Evolutionary conservation across 768 basidiomycete species (phyloP), one percentile per base, ranked within the genome.

Genomic region (Mycena leptocephala): DNA sequence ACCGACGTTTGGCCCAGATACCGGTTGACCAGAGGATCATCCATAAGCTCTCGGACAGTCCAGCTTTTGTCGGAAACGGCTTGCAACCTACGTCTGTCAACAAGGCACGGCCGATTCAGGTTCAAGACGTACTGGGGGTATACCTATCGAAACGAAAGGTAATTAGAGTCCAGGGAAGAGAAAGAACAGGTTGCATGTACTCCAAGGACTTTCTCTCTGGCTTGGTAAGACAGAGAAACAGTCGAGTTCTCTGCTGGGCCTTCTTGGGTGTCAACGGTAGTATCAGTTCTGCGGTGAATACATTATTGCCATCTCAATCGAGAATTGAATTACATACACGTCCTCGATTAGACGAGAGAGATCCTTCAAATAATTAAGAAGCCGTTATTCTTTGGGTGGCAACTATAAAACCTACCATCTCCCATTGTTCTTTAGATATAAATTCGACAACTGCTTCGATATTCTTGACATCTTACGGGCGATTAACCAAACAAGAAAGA

Each of bases 361-460:
- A 33, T 61, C 46, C 73, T 78, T 33, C 16, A 22, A 33, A 16
- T 28, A 33, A 8, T 28, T n/a, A n/a, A n/a, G n/a, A n/a, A n/a
- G n/a, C n/a, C 11, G 26, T 35, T 33, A 66, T 55, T 59, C 24
- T 6, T 7, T 8, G 4, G 39, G 35, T 26, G 48, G n/a, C 13
- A 33, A 48, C 30, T 22, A 35, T 33, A 28, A 51, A 74, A n/a
- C n/a, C n/a, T 28, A 78, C 77, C 48, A 48, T 46, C 51, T 7
- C 56, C 78, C 78, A 79, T 2, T 76, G 46, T 13, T 71, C 75
- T 18, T 18, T 13, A 13, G 55, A 2, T n/a, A 74, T 74, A 20
- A 76, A 79, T 37, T 79, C 76, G 35, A 79, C 62, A 18, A 43
- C 32, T 9, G 77, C 77, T 30, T 78, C 74, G 20, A 58, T 53